Base-by-base conservation (phyloP, 257 asterid genomes). In the Przewalskia tangutica region DNA sequence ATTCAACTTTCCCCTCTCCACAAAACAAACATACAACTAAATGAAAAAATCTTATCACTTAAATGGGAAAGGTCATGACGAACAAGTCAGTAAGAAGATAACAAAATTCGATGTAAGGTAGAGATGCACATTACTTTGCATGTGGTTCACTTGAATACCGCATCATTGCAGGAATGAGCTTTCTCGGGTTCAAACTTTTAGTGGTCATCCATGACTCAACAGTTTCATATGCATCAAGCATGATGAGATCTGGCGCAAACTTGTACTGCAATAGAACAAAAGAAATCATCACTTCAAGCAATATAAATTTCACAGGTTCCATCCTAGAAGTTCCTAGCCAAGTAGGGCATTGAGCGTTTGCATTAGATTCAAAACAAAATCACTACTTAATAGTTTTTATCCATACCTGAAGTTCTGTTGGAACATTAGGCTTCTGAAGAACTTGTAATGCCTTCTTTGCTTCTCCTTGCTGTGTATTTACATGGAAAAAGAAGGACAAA, bases 81-180 rank as follows among this genome's bases (percentile, higher is more conserved):
- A 75, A 44, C 17, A 46, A 66, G 83, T 80, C 34, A 36, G 36
- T 42, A 76, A 78, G 56, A 87, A 80, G 9, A 71, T 20, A 40
- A 20, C 53, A 85, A 60, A 71, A 23, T 40, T 71, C 7, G 9
- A 71, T 46, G 78, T 27, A 48, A 71, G 78, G 58, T 20, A 46
- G 84, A 87, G 65, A 83, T 82, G 62, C 40, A 84, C 75, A 84
- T 89, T 95, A 95, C 99, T 91, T 95, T 65, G 98, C 98, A 85
- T 90, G 99, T 62, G 97, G 97, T 90, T 95, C 99, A 55, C 95
- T 92, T 65, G 98, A 94, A 90, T 95, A 95, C 50, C 99, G 96
- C 99, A 95, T 91, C 99, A 95, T 95, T 77, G 99, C 98, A 79
- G 99, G 98, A 89, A 95, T 91, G 88, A 95, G 95, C 89, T 94